Evolutionary conservation across 2,329 filamentous ascomycete species (phyloP).

Genomic region (Curvularia hawaiiensis): DNA sequence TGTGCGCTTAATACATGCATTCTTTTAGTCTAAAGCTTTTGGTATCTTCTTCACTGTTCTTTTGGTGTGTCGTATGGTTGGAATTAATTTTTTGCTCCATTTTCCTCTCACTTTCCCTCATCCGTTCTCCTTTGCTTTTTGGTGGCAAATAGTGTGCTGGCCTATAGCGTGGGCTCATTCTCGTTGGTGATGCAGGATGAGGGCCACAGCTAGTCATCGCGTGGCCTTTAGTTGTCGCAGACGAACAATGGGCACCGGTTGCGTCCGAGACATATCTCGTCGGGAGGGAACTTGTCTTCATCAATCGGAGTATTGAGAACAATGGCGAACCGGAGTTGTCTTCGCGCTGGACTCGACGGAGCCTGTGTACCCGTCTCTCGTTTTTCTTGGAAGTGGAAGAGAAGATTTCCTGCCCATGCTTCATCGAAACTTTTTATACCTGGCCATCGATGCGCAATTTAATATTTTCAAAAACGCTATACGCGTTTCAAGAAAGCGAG

Average conservation of each 20-base stretch:
- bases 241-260: background rate
- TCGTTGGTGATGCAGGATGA: background rate
- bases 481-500: background rate
- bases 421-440: background rate
- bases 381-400: background rate
- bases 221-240: background rate
- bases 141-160: background rate
- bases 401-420: background rate
- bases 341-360: background rate
- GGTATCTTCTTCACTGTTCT: background rate
- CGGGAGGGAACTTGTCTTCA: background rate
- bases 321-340: background rate
- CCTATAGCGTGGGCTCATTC: background rate
- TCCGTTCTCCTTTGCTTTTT: background rate
- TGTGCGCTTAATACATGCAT: background rate
- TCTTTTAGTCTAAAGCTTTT: background rate
- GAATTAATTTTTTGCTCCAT: background rate
- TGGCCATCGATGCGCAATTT: background rate
- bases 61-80: background rate
- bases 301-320: background rate
- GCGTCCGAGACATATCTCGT: background rate
- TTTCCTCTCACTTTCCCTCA: too few species aligned
- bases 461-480: background rate
- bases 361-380: background rate
- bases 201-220: background rate